phyloP scores from a whole-genome alignment of 2,329 filamentous ascomycete species.

The Neodidymelliopsis sp. region DNA sequence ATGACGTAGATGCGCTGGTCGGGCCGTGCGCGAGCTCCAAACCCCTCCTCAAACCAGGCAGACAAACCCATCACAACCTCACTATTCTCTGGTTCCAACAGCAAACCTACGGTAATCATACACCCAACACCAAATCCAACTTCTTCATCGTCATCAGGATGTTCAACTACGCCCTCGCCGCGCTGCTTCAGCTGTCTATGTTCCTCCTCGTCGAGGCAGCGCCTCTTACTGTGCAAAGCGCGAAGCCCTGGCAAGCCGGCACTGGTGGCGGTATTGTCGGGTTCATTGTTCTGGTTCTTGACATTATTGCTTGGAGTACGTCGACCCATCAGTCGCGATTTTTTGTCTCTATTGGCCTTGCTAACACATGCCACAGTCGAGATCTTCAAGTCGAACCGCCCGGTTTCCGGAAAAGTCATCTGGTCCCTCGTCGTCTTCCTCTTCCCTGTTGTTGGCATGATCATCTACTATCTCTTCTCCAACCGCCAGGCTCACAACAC shows the following conservation, averaged over 20 bases:
- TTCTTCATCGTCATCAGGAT: conserved; percentile 25
- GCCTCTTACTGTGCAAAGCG: conserved; percentile 48
- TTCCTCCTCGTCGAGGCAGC: conserved; percentile 60
- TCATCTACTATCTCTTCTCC: conserved; percentile 71
- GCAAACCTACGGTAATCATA: background rate
- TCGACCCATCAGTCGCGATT: conserved; percentile 16
- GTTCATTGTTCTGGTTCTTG: conserved; percentile 67
- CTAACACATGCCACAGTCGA: conserved; percentile 59
- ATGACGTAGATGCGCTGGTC: conserved; percentile 13
- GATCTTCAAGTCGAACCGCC: conserved; percentile 69
- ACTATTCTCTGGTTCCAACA: background rate
- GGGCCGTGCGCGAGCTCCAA: background rate
- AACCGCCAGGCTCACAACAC: conserved; percentile 65
- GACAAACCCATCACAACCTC: conserved; percentile 1
- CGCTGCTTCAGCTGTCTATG: conserved; percentile 63
- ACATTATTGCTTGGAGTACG: conserved; percentile 70
- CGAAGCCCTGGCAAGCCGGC: conserved; percentile 64
- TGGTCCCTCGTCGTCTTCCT: conserved; percentile 71
- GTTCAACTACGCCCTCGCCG: conserved; percentile 47
- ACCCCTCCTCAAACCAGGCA: conserved; percentile 13
- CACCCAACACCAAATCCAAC: background rate
- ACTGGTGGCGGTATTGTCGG: conserved; percentile 68
- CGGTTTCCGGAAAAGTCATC: conserved; percentile 64
- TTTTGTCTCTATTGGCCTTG: background rate
- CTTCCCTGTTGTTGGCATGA: conserved; percentile 68